phyloP scores from a whole-genome alignment of 1,139 yeast genomes.

The Candida labiduridarum region DNA sequence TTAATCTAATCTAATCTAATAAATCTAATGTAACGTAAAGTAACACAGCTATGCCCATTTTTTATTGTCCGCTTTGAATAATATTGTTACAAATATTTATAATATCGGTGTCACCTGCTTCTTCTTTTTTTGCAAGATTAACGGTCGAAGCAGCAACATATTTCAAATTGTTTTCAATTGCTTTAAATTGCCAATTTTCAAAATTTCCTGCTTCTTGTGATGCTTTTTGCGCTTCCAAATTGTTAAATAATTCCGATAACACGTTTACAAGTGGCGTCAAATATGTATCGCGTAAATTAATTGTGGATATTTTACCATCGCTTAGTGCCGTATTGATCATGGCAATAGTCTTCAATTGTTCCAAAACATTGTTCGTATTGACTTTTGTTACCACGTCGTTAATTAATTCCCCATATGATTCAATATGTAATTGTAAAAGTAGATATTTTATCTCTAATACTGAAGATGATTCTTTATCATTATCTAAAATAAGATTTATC shows the following conservation, averaged over 20 bases:
- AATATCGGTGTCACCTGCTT: constrained; percentile 2
- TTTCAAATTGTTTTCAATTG: constrained; percentile 34
- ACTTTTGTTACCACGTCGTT: background rate
- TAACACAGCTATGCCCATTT: too few relatives aligned
- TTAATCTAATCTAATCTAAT: too few relatives aligned
- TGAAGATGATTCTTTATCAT: background rate
- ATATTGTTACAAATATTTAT: constrained; percentile 4
- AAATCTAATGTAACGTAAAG: too few relatives aligned
- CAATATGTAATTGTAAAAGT: constrained; percentile 6
- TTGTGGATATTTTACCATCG: constrained; percentile 11
- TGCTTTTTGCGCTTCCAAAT: constrained; percentile 1
- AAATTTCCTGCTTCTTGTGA: constrained; percentile 3
- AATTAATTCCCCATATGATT: constrained; percentile 1
- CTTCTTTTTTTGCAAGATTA: constrained; percentile 6
- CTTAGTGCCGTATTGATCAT: constrained; percentile 19
- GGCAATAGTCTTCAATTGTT: constrained; percentile 36
- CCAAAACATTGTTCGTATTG: constrained; percentile 16
- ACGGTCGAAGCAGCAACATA: constrained; percentile 35
- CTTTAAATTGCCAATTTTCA: constrained; percentile 17
- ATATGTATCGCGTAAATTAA: constrained; percentile 19
- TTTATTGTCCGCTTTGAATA: background rate
- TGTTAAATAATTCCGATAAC: constrained; percentile 6
- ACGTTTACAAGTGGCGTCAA: constrained; percentile 18
- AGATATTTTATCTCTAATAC: constrained; percentile 11
- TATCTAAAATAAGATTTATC: background rate